Evolutionary conservation across 345 rosid species (phyloP).

Genomic region (Dipteronia dyeriana): DNA sequence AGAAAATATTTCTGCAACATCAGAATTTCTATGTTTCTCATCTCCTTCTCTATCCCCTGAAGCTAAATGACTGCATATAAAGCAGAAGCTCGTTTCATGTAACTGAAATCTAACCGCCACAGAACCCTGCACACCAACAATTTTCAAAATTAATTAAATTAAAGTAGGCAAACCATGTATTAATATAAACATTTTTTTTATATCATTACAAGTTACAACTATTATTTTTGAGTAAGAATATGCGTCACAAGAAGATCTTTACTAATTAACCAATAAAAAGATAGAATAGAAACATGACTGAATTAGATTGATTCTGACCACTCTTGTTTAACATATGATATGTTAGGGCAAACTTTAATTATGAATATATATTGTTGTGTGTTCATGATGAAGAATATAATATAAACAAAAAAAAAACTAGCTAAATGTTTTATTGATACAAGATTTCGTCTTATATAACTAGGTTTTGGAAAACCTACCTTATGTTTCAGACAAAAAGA

Average conservation of each 20-base stretch:
- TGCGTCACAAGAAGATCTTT: neutral
- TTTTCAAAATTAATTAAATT: neutral
- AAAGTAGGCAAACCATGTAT: neutral
- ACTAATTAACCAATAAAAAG: neutral
- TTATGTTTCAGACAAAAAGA: conserved; percentile 27
- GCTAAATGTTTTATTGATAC: neutral
- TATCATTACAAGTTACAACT: too few species aligned
- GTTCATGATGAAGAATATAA: neutral
- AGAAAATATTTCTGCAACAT: conserved; percentile 57
- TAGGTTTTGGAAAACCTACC: conserved; percentile 53
- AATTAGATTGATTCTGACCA: neutral
- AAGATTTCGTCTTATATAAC: neutral
- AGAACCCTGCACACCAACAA: conserved; percentile 53
- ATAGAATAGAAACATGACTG: too few species aligned
- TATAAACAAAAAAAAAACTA: neutral
- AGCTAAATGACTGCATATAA: conserved; percentile 77
- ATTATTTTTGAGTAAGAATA: neutral
- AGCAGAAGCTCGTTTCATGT: conserved; percentile 80
- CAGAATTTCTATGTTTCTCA: conserved; percentile 61
- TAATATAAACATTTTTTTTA: too few species aligned
- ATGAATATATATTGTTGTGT: neutral
- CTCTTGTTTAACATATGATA: neutral
- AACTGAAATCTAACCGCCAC: conserved; percentile 71
- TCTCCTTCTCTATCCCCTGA: conserved; percentile 85
- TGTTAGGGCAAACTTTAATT: neutral